phyloP scores from a whole-genome alignment of 2,329 filamentous ascomycete species.

The Nemania diffusa region DNA sequence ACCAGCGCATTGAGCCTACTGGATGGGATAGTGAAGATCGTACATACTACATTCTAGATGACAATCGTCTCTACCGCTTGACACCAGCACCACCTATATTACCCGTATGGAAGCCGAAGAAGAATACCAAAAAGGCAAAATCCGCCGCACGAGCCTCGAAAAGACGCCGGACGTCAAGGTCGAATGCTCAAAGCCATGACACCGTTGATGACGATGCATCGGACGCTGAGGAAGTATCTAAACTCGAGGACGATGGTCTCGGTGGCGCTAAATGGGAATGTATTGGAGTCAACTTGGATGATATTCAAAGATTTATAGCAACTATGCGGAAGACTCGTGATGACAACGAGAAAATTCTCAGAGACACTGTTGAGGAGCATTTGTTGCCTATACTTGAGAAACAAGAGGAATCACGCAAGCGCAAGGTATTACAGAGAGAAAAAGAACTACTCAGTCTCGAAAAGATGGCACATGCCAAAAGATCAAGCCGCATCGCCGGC shows the following conservation, averaged over 20 bases:
- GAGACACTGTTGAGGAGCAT: slow-evolving; percentile 77
- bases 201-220: slow-evolving; percentile 51
- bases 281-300: slow-evolving; percentile 80
- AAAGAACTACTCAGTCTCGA: slow-evolving; percentile 84
- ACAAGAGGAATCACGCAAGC: slow-evolving; percentile 77
- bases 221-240: slow-evolving; percentile 44
- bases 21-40: slow-evolving; percentile 92
- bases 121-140: slow-evolving; percentile 73
- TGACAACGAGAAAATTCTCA: slow-evolving; percentile 83
- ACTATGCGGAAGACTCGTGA: slow-evolving; percentile 81
- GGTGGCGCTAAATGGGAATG: slow-evolving; percentile 91
- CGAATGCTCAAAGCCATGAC: slow-evolving; percentile 55
- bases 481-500: slow-evolving; percentile 87
- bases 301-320: slow-evolving; percentile 78
- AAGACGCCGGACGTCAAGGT: slow-evolving; percentile 68
- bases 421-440: slow-evolving; percentile 73
- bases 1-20: slow-evolving; percentile 78
- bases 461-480: slow-evolving; percentile 91
- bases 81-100: slow-evolving; percentile 76
- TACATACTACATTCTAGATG: slow-evolving; percentile 89
- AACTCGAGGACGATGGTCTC: slow-evolving; percentile 69
- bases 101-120: slow-evolving; percentile 66
- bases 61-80: slow-evolving; percentile 89
- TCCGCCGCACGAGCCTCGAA: slow-evolving; percentile 75
- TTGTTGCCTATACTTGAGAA: slow-evolving; percentile 87